A percentile compares a stretch with the other conserved stretches of the same genome.
phyloP scores from a whole-genome alignment of 768 basidiomycete genomes.

The Punctularia strigosozonata region DNA sequence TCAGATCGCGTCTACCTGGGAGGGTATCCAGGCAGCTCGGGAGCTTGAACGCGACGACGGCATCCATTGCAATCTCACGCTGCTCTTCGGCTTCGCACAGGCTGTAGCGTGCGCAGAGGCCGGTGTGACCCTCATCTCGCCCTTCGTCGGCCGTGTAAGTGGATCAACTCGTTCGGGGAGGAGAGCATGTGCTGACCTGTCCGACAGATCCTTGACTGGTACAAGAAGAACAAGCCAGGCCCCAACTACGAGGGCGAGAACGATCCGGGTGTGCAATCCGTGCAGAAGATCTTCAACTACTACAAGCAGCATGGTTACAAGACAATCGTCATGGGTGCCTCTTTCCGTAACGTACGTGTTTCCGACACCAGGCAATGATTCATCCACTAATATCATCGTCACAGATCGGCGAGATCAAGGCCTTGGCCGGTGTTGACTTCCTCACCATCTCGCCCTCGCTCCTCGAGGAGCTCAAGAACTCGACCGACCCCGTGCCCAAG shows the following conservation, averaged over 20 bases:
- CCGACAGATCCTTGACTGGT: conserved; percentile 90
- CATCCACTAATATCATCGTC: conserved; percentile 4
- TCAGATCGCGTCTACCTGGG: conserved; percentile 99
- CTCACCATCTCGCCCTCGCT: conserved; percentile 88
- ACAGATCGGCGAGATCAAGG: conserved; percentile 84
- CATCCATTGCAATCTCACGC: conserved; percentile 98
- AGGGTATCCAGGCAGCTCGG: conserved; percentile 98
- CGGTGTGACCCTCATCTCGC: conserved; percentile 95
- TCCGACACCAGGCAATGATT: not conserved
- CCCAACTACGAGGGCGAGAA: conserved; percentile 82
- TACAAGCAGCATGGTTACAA: conserved; percentile 99
- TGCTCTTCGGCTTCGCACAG: conserved; percentile 97
- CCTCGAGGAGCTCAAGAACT: conserved; percentile 87
- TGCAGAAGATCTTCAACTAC: conserved; percentile 97
- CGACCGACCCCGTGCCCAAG: conserved; percentile 67
- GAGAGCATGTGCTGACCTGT: conserved; percentile 7
- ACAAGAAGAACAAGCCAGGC: conserved; percentile 82
- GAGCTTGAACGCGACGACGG: conserved; percentile 86
- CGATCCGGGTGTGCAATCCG: conserved; percentile 93
- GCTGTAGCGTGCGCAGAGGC: conserved; percentile 99
- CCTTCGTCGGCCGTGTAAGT: conserved; percentile 94
- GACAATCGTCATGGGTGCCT: conserved; percentile 99
- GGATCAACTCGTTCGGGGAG: conserved; percentile 6
- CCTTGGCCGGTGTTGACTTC: conserved; percentile 95
- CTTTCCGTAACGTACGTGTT: conserved; percentile 86